Base-by-base conservation (phyloP, 768 basidiomycete genomes). In the Rhodotorula diobovata region DNA sequence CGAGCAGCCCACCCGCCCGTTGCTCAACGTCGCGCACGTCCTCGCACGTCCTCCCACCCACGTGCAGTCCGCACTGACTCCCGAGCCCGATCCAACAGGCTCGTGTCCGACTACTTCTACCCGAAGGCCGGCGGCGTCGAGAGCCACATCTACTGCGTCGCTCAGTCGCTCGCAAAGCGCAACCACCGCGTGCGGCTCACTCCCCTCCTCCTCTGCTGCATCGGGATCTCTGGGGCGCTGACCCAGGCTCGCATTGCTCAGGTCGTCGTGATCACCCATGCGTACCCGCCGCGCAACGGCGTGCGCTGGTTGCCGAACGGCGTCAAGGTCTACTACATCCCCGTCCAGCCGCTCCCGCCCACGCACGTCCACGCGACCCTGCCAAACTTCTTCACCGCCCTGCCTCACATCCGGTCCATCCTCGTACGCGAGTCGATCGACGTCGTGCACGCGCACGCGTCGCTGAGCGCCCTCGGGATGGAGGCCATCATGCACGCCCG, bases 211-310 rank as follows among this genome's bases (percentile, higher is more conserved):
- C 32, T 18, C 11, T 48, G 28, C 18, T 62, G 67, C 14, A 9
- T 46, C 55, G 43, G 30, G 0, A n/a, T 41, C 12, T 41, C 45
- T 16, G 28, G 68, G 3, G n/a, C 21, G 37, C 37, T 61, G 20
- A 51, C n/a, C 55, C 15, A 65, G 63, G 41, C 54, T 1, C 25
- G 20, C 18, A 9, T 39, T 39, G 30, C 35, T 11, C 72, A 93
- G 91, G 93, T 99, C 66, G 88, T 98, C 72, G 88, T 95, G 50
- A 90, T 99, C 68, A 97, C 95, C 0, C 96, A 99, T 79, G 88
- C 90, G 69, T 91, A 95, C 78, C 85, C 88, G 12, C 88, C 90
- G 78, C 88, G 94, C 37, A 87, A 89, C 60, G 95, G 94, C 14
- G 83, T 98, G 34, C 90, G 93, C 23, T 94, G 93, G 89, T 83